These are phyloP conservation scores for Boletus patriciae DNA, from an alignment of 768 basidiomycete species.

Conservation along the genomic window DNA sequence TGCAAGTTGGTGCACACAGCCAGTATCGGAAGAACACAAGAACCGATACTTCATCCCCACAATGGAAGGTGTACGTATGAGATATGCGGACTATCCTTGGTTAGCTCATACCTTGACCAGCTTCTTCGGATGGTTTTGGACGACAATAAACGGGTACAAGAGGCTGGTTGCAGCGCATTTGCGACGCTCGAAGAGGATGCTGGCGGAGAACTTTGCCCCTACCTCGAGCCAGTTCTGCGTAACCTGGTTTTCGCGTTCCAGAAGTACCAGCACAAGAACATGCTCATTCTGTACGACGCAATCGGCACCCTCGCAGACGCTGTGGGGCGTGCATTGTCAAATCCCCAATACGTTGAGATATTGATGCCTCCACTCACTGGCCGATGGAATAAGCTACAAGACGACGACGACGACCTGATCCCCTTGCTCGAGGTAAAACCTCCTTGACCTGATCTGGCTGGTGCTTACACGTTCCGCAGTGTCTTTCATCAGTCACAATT, in stretches of 20 bases:
- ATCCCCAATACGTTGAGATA: constrained; percentile 86
- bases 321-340: constrained; percentile 84
- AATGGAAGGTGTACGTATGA: constrained; percentile 85
- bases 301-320: constrained; percentile 97
- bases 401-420: constrained; percentile 90
- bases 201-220: constrained; percentile 84
- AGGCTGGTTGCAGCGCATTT: constrained; percentile 98
- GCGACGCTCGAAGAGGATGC: constrained; percentile 99
- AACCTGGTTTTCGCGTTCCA: constrained; percentile 96
- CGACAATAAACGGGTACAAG: constrained; percentile 98
- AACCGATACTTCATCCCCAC: constrained; percentile 92
- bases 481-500: constrained; percentile 95
- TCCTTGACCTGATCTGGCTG: neutral
- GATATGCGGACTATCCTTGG: constrained; percentile 16
- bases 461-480: constrained; percentile 48
- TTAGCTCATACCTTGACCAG: constrained; percentile 41
- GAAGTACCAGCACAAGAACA: constrained; percentile 99
- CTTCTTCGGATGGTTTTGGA: constrained; percentile 96
- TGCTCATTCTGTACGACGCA: constrained; percentile 98
- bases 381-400: constrained; percentile 87
- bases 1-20: constrained; percentile 94
- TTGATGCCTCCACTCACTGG: constrained; percentile 93
- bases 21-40: constrained; percentile 83
- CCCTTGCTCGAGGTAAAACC: constrained; percentile 86
- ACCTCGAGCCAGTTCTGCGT: constrained; percentile 90